Conservation (phyloP, 1,284 basidiomycete genomes). For the Cutaneotrichosporon sp. region DNA sequence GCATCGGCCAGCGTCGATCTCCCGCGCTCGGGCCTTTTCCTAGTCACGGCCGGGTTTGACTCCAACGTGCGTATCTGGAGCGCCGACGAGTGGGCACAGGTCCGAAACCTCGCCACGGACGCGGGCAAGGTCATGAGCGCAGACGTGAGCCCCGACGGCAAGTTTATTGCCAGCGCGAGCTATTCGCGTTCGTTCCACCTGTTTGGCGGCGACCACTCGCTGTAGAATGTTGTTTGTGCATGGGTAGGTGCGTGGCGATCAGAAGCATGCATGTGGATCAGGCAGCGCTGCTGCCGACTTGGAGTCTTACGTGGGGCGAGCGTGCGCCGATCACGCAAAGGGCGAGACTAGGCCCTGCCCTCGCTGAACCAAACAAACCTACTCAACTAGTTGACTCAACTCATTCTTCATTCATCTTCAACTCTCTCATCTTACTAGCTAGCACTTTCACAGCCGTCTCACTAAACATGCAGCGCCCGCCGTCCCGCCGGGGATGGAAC, state of each 20-base stretch:
- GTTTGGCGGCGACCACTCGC: slow-evolving; percentile 60
- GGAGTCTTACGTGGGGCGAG: neutral
- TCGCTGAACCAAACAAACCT: too few relatives aligned
- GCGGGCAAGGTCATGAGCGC: slow-evolving; percentile 98
- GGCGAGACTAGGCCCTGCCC: too few relatives aligned
- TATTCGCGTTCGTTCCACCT: slow-evolving; percentile 92
- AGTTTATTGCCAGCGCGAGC: slow-evolving; percentile 79
- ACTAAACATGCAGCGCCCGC: neutral
- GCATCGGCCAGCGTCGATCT: slow-evolving; percentile 27
- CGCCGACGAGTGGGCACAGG: slow-evolving; percentile 94
- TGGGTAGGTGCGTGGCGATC: neutral
- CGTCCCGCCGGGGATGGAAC: neutral
- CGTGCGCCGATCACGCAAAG: too few relatives aligned
- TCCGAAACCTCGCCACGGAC: slow-evolving; percentile 83
- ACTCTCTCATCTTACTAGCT: neutral
- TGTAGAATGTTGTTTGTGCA: slow-evolving; percentile 13
- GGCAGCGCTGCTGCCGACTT: neutral
- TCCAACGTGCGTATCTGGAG: slow-evolving; percentile 94
- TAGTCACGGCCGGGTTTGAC: slow-evolving; percentile 92
- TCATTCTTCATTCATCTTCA: neutral
- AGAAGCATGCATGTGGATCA: neutral
- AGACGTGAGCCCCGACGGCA: slow-evolving; percentile 76
- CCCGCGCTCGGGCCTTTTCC: slow-evolving; percentile 75
- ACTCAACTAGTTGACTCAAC: too few relatives aligned
- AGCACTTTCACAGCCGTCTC: neutral